Evolutionary conservation across 2,329 filamentous ascomycete species (phyloP).

Genomic region (Claviceps sp.): DNA sequence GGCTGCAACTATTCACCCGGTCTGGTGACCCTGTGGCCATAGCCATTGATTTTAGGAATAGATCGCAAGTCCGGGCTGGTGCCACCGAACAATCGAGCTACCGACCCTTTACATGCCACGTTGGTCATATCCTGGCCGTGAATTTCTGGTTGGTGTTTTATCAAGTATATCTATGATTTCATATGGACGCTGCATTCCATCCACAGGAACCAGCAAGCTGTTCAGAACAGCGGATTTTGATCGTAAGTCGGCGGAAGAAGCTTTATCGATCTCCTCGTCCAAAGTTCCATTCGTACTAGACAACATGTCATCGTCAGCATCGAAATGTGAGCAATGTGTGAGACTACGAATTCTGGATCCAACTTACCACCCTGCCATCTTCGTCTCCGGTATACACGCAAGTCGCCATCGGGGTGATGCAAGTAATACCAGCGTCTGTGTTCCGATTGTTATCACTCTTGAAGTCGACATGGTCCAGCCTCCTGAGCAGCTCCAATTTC

Average conservation of each 20-base stretch:
- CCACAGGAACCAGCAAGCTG: not conserved
- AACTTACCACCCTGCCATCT: slow-evolving; percentile 65
- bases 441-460: slow-evolving; percentile 46
- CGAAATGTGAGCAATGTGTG: not conserved
- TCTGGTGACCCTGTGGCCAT: not conserved
- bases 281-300: slow-evolving; percentile 51
- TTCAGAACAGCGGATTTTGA: not conserved
- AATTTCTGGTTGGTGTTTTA: not conserved
- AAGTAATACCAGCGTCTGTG: slow-evolving; percentile 62
- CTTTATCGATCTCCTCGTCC: slow-evolving; percentile 43
- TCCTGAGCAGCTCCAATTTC: slow-evolving; percentile 64
- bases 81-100: too few relatives aligned
- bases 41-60: not conserved
- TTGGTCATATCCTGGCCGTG: not conserved
- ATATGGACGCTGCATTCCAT: not conserved
- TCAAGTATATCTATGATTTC: not conserved
- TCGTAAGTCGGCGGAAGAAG: slow-evolving; percentile 11
- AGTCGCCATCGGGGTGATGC: slow-evolving; percentile 69
- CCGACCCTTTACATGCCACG: not conserved
- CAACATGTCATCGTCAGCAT: not conserved
- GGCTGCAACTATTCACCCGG: not conserved
- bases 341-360: not conserved
- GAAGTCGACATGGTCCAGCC: slow-evolving; percentile 65
- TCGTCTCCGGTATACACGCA: slow-evolving; percentile 91
- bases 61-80: too few relatives aligned